Conservation (phyloP, 768 basidiomycete genomes). For the Phanerodontia chrysosporium region DNA sequence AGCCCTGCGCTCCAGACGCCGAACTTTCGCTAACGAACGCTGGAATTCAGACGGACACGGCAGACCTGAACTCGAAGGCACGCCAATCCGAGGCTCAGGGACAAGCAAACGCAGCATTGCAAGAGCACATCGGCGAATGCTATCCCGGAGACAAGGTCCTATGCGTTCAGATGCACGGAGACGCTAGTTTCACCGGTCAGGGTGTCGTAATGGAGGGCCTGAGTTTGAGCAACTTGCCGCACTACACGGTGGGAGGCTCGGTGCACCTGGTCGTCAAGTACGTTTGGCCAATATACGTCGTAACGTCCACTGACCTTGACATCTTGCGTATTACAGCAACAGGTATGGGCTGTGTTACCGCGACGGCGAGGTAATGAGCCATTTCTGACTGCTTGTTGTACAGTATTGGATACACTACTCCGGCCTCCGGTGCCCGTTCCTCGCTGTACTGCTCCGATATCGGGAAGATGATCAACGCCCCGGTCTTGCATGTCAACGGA, state of each 20-base stretch:
- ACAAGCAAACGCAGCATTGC: conserved; percentile 1
- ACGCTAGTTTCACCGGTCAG: conserved; percentile 88
- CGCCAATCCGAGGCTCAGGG: conserved; percentile 8
- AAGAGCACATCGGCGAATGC: conserved; percentile 29
- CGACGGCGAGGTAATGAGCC: too few species aligned
- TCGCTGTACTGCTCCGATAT: conserved; percentile 85
- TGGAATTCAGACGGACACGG: background rate
- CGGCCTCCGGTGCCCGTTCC: conserved; percentile 77
- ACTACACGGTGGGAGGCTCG: conserved; percentile 88
- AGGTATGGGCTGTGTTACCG: too few species aligned
- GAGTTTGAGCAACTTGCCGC: conserved; percentile 84
- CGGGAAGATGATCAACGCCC: conserved; percentile 87
- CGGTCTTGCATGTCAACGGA: conserved; percentile 88
- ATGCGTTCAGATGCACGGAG: conserved; percentile 89
- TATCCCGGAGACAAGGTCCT: conserved; percentile 65
- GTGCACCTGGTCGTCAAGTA: conserved; percentile 91
- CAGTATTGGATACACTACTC: conserved; percentile 91
- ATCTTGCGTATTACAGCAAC: conserved; percentile 39
- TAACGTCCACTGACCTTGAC: too few species aligned
- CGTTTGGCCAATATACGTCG: conserved; percentile 29
- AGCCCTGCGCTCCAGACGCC: background rate
- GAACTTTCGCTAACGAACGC: background rate
- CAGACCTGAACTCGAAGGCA: background rate
- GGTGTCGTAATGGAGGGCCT: conserved; percentile 87
- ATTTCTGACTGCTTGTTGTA: conserved; percentile 1